A percentile compares a stretch with the other conserved stretches of the same genome.
Evolutionary conservation across 1,284 basidiomycete species (phyloP).

Genomic region (Tilletiaria anomala): DNA sequence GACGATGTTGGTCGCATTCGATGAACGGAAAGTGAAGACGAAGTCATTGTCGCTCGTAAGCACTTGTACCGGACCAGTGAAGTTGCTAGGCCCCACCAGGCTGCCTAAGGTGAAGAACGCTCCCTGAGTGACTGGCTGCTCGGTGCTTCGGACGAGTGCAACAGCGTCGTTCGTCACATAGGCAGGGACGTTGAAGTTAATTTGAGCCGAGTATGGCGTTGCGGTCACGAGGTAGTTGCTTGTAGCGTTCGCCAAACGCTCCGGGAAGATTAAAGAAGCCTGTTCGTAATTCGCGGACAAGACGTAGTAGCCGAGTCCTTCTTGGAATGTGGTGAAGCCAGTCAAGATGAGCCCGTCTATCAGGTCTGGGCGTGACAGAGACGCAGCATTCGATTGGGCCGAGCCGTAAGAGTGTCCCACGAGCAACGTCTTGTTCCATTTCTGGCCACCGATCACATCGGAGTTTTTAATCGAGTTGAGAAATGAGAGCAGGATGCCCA

Average conservation of each 20-base stretch:
- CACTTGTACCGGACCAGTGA: conserved; percentile 7
- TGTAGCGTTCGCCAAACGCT: conserved; percentile 1
- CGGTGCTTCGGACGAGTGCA: conserved; percentile 2
- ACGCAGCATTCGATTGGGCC: conserved; percentile 3
- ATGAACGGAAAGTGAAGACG: conserved; percentile 3
- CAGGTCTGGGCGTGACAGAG: conserved; percentile 3
- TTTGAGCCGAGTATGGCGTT: conserved; percentile 2
- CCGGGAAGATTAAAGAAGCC: conserved; percentile 4
- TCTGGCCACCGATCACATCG: conserved; percentile 5
- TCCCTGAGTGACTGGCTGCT: conserved; percentile 8
- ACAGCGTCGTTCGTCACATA: conserved; percentile 2
- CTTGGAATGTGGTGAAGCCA: conserved; percentile 5
- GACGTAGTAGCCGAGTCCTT: conserved; percentile 4
- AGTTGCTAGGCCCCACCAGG: conserved; percentile 3
- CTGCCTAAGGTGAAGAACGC: conserved; percentile 6
- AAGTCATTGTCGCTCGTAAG: conserved; percentile 6
- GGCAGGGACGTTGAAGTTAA: conserved; percentile 5
- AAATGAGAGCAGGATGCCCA: conserved; percentile 5
- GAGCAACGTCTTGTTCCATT: conserved; percentile 4
- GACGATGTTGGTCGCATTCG: conserved; percentile 1
- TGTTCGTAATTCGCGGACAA: conserved; percentile 3
- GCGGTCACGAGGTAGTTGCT: conserved; percentile 6
- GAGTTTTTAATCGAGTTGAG: conserved; percentile 5
- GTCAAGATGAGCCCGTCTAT: conserved; percentile 8
- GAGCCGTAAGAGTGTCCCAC: conserved; percentile 11